These are phyloP conservation scores for Penicillium angulare DNA, from an alignment of 495 filamentous ascomycete species.

Conservation along the genomic window DNA sequence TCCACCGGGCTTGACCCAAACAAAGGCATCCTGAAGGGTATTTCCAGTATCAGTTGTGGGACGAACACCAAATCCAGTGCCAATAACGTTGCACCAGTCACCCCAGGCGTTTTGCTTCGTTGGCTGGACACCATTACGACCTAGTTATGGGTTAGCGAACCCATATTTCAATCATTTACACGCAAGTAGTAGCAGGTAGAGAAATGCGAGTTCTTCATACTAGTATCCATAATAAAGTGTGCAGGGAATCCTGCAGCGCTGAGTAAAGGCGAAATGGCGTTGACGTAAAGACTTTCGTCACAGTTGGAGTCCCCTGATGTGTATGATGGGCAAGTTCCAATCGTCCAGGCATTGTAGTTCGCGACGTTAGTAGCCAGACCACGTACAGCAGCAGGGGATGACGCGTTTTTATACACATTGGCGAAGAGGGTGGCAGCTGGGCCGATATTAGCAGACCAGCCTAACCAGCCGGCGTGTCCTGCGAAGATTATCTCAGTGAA, in stretches of 20 bases:
- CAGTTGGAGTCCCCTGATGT: slow-evolving; percentile 44
- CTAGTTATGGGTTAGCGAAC: not conserved
- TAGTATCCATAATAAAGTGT: slow-evolving; percentile 70
- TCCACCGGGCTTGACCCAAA: slow-evolving; percentile 83
- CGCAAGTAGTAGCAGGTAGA: not conserved
- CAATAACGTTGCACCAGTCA: slow-evolving; percentile 78
- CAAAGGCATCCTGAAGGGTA: slow-evolving; percentile 66
- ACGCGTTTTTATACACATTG: slow-evolving; percentile 63
- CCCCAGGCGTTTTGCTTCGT: slow-evolving; percentile 65
- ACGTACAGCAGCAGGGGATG: slow-evolving; percentile 62
- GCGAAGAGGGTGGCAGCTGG: slow-evolving; percentile 70
- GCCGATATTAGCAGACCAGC: slow-evolving; percentile 75
- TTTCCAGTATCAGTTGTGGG: slow-evolving; percentile 62
- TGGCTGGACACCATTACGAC: slow-evolving; percentile 54
- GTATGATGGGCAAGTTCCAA: slow-evolving; percentile 42
- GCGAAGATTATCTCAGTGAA: not conserved
- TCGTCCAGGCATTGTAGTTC: slow-evolving; percentile 68
- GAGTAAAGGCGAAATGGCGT: slow-evolving; percentile 63
- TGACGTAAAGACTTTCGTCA: slow-evolving; percentile 74
- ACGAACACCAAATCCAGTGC: slow-evolving; percentile 64
- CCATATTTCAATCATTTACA: not conserved
- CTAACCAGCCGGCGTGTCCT: slow-evolving; percentile 68
- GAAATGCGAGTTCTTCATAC: slow-evolving; percentile 16
- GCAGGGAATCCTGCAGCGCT: slow-evolving; percentile 61
- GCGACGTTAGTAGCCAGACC: slow-evolving; percentile 78